These are phyloP conservation scores for Nannizziopsis arthrosporioides DNA, from an alignment of 2,329 filamentous ascomycete genomes.

Conservation along the genomic window DNA sequence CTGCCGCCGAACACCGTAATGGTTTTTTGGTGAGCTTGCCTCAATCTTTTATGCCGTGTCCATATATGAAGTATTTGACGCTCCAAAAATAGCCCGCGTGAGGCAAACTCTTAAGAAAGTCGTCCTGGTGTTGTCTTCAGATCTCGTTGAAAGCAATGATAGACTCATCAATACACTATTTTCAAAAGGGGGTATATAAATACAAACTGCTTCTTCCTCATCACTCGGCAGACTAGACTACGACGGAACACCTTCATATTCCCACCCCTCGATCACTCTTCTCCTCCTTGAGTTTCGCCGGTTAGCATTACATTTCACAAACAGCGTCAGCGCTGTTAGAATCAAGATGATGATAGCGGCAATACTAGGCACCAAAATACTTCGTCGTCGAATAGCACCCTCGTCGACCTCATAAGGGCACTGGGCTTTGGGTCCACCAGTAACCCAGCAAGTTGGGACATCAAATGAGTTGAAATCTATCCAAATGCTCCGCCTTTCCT, in stretches of 20 bases:
- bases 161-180: too few species aligned
- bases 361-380: slow-evolving; percentile 50
- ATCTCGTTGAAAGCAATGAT: too few species aligned
- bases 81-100: too few species aligned
- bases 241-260: slow-evolving; percentile 57
- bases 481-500: slow-evolving; percentile 36
- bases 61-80: too few species aligned
- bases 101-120: too few species aligned
- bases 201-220: not conserved
- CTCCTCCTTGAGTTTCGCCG: slow-evolving; percentile 42
- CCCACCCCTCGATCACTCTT: slow-evolving; percentile 45
- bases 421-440: slow-evolving; percentile 41
- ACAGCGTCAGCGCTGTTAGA: slow-evolving; percentile 48
- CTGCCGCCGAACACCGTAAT: too few species aligned
- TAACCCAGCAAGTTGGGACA: slow-evolving; percentile 49
- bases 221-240: slow-evolving; percentile 17
- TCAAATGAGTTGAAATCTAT: slow-evolving; percentile 52
- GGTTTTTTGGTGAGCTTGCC: too few species aligned
- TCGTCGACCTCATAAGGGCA: slow-evolving; percentile 47
- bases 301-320: slow-evolving; percentile 55
- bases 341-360: slow-evolving; percentile 52
- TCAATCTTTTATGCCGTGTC: too few species aligned
- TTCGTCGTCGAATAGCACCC: slow-evolving; percentile 34
- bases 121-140: too few species aligned
- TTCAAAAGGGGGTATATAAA: too few species aligned